Base-by-base conservation (phyloP, 1,284 basidiomycete species). In the Crepidotus sp. region DNA sequence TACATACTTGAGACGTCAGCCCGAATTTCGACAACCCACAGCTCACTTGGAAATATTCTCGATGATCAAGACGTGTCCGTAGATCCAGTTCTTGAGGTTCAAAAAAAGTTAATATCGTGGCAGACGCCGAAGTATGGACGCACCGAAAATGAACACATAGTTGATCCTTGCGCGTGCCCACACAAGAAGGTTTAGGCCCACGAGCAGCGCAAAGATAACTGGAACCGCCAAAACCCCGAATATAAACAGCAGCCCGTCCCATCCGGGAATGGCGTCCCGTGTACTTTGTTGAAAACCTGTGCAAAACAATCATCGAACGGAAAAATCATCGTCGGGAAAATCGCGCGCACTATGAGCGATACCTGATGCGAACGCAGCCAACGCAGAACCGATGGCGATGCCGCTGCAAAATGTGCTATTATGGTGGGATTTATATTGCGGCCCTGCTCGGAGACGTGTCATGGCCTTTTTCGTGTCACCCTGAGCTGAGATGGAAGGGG, bases 71-170 rank as follows among this genome's bases (percentile, higher is more conserved):
- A 27, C 74, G 76, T 22, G 82, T 82, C 41, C 85, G 71, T 9
- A 84, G 62, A 54, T 94, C 79, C 41, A 94, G 62, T 59, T 89
- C 90, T 90, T 52, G 8, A 4, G 9, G 15, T 18, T 22, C 14
- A 13, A 19, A 14, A 36, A n/a, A 21, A 11, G 45, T 29, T 26
- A 15, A 32, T 15, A 40, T 29, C 38, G 9, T 14, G 13, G 25
- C 34, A 22, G 11, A 18, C 7, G 40, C 36, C 17, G 17, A 43
- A 32, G 14, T 14, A 8, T 14, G 13, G 17, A 15, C 56, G 71
- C 40, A 85, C 84, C 80, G 55, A 97, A 94, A 40, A 97, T 94
- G 61, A 97, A 95, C 15, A 80, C 73, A 52, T 92, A 92, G 60
- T 95, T 96, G 58, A 96, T 90, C 34, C 87, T 71, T 3, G 80